Percentiles rank a stretch among this genome's conserved stretches.
Conservation (phyloP, 139 green algal species). For the Chlamydomonas schloesseri region DNA sequence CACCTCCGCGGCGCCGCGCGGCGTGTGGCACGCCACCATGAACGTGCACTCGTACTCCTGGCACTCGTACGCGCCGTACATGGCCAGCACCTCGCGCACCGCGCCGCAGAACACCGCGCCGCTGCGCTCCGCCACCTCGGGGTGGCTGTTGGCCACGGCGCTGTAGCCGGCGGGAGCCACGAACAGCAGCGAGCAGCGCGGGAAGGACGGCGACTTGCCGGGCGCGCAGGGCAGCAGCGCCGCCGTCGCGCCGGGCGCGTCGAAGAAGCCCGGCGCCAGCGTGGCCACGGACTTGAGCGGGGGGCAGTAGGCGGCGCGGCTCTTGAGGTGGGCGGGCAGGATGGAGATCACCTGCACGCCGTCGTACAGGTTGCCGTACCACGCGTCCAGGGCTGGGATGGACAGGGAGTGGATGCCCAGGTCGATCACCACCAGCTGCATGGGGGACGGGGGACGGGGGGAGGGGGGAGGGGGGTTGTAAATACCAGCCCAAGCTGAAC, state of each 20-base stretch:
- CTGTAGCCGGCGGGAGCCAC: constrained; percentile 5
- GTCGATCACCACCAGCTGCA: constrained; percentile 22
- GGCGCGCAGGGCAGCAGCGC: neutral
- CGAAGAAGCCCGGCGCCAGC: constrained; percentile 8
- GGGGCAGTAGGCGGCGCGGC: constrained; percentile 14
- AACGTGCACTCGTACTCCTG: constrained; percentile 65
- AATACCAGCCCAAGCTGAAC: too few species aligned
- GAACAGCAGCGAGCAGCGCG: constrained; percentile 19
- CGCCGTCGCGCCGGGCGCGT: constrained; percentile 6
- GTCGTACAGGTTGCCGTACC: constrained; percentile 16
- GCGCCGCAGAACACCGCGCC: constrained; percentile 48
- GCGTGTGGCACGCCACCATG: constrained; percentile 46
- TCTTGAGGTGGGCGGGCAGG: constrained; percentile 5
- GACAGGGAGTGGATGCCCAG: constrained; percentile 22
- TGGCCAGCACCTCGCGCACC: constrained; percentile 45
- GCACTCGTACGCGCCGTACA: constrained; percentile 56
- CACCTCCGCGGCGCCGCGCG: constrained; percentile 11
- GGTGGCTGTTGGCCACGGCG: neutral
- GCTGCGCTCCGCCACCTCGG: constrained; percentile 33
- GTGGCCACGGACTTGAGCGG: neutral
- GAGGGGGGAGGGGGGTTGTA: too few species aligned
- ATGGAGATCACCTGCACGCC: constrained; percentile 26
- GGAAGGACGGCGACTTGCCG: neutral
- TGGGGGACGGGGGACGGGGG: too few species aligned
- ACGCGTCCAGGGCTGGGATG: neutral